Evolutionary conservation across 352 stramenopile species (phyloP).

Genomic region (Thraustotheca clavata): DNA sequence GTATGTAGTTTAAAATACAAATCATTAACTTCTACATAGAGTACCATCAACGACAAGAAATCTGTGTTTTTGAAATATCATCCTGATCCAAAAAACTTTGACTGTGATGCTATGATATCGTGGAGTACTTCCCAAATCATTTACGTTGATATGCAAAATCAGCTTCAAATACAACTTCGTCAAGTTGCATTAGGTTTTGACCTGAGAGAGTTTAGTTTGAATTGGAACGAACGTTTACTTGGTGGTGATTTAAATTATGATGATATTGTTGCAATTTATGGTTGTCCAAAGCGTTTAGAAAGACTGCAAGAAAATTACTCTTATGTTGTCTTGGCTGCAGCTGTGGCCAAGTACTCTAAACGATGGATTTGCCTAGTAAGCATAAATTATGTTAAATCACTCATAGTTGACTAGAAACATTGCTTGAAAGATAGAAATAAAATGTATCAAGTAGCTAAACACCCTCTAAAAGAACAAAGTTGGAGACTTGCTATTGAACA

Average conservation of each 20-base stretch:
- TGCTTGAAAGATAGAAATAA: neutral
- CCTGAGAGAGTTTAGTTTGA: neutral
- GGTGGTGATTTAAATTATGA: slow-evolving; percentile 1
- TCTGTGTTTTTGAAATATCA: neutral
- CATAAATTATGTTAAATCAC: neutral
- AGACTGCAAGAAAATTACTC: neutral
- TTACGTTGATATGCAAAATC: neutral
- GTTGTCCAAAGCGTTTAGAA: neutral
- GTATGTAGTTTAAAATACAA: neutral
- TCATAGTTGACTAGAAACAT: neutral
- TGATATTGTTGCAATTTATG: slow-evolving; percentile 6
- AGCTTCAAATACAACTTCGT: neutral
- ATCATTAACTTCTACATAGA: neutral
- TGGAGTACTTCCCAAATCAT: neutral
- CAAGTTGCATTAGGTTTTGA: neutral
- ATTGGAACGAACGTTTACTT: slow-evolving; percentile 7
- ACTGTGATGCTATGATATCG: neutral
- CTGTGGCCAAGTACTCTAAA: neutral
- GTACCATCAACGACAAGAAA: neutral
- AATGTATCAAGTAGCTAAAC: neutral
- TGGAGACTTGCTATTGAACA: neutral
- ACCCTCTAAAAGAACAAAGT: neutral
- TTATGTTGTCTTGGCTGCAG: neutral
- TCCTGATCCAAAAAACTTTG: neutral
- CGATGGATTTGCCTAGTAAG: neutral